Evolutionary conservation across 1,284 basidiomycete genomes (phyloP).

Genomic region (Hymenochaete sp.): DNA sequence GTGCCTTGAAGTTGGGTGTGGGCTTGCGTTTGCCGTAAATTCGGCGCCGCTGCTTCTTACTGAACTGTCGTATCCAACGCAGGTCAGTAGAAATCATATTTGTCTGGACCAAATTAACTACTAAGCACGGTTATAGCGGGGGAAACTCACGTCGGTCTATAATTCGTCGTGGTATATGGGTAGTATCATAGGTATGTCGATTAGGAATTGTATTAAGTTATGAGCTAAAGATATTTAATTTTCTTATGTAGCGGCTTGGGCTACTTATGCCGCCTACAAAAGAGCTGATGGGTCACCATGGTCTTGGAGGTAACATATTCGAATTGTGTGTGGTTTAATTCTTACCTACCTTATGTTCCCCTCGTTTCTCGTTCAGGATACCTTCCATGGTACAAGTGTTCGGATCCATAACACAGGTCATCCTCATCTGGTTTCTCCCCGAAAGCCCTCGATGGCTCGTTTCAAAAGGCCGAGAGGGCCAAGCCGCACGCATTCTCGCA

Average conservation of each 20-base stretch:
- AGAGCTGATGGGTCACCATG: too few relatives aligned
- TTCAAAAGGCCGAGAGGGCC: constrained; percentile 19
- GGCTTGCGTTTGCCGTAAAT: constrained; percentile 40
- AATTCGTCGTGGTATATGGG: constrained; percentile 42
- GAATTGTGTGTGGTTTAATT: too few relatives aligned
- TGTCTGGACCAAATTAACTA: background rate
- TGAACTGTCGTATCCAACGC: constrained; percentile 48
- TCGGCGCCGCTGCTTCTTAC: constrained; percentile 46
- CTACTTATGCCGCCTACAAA: constrained; percentile 29
- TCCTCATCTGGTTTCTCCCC: constrained; percentile 28
- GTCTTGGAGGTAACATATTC: too few relatives aligned
- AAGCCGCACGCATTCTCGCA: constrained; percentile 21
- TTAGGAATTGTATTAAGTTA: background rate
- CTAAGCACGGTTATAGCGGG: constrained; percentile 33
- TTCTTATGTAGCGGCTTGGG: constrained; percentile 24
- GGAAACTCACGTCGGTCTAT: constrained; percentile 44
- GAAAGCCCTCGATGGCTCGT: constrained; percentile 34
- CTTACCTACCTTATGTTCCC: too few relatives aligned
- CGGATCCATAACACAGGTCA: constrained; percentile 28
- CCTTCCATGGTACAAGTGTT: constrained; percentile 33
- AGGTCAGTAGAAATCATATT: background rate
- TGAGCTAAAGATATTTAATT: constrained; percentile 23
- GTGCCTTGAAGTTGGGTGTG: constrained; percentile 47
- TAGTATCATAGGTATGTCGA: constrained; percentile 8
- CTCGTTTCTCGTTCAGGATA: too few relatives aligned